Evolutionary conservation across 164 flowering plant genomes (phyloP).

Genomic region (Cinnamomum micranthum): DNA sequence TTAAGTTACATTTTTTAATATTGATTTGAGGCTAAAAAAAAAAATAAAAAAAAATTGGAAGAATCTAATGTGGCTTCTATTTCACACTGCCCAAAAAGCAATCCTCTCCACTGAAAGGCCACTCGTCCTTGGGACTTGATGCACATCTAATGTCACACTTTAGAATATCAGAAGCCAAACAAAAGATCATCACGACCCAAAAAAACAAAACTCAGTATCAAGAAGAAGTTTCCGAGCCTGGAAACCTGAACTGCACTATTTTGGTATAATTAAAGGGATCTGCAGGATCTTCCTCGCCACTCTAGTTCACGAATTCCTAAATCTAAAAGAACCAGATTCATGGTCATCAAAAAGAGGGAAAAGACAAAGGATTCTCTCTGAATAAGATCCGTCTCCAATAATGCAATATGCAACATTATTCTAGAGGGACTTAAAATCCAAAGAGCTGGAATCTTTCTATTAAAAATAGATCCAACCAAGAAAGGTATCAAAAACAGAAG

Average conservation of each 20-base stretch:
- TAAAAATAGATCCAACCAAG: neutral
- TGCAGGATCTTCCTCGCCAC: neutral
- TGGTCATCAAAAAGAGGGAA: neutral
- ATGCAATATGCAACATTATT: neutral
- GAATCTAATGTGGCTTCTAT: neutral
- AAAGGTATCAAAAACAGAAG: neutral
- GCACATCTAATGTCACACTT: neutral
- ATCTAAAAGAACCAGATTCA: slow-evolving; percentile 5
- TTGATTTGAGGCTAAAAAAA: neutral
- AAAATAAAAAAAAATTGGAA: neutral
- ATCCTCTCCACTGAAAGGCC: neutral
- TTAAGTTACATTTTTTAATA: no score
- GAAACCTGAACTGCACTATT: neutral
- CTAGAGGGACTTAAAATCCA: neutral
- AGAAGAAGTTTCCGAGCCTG: neutral
- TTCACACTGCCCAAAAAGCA: neutral
- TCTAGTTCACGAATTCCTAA: neutral
- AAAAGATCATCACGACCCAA: neutral
- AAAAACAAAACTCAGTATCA: neutral
- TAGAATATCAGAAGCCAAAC: neutral
- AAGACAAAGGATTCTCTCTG: neutral
- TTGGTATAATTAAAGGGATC: neutral
- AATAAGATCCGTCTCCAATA: neutral
- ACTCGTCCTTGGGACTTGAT: neutral
- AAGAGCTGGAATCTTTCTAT: slow-evolving; percentile 1